These are phyloP conservation scores for Chiua virens DNA, from an alignment of 768 basidiomycete species.

Conservation along the genomic window DNA sequence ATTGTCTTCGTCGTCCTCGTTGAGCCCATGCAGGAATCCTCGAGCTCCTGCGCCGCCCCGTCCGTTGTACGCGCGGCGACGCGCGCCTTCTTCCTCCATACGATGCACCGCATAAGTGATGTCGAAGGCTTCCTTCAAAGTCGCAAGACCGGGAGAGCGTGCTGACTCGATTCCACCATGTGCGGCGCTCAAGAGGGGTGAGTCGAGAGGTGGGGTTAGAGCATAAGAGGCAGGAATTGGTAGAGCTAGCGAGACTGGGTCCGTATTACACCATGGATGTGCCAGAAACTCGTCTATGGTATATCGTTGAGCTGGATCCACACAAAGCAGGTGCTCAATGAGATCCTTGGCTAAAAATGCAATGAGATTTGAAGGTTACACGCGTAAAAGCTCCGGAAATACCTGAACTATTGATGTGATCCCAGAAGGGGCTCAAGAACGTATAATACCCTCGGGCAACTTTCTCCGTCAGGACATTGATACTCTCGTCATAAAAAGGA, in stretches of 20 bases:
- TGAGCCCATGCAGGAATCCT: conserved; percentile 81
- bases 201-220: conserved; percentile 63
- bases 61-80: conserved; percentile 78
- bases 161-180: conserved; percentile 72
- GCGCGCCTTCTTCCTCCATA: conserved; percentile 98
- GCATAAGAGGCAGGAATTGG: conserved; percentile 60
- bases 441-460: conserved; percentile 97
- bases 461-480: conserved; percentile 97
- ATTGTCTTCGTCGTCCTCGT: conserved; percentile 86
- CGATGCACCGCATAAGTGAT: conserved; percentile 98
- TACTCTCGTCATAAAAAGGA: conserved; percentile 99
- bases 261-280: conserved; percentile 91
- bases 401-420: conserved; percentile 87
- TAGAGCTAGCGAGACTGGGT: conserved; percentile 59
- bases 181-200: conserved; percentile 82
- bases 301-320: conserved; percentile 93
- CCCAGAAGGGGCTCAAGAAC: conserved; percentile 99
- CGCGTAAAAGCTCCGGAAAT: conserved; percentile 13
- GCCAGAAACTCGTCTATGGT: conserved; percentile 97
- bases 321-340: conserved; percentile 91
- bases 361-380: conserved; percentile 9
- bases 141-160: conserved; percentile 88
- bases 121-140: conserved; percentile 97
- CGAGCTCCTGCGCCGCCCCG: conserved; percentile 74
- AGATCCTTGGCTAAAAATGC: conserved; percentile 79